phyloP scores from a whole-genome alignment of 2,329 filamentous ascomycete genomes.

The Aspergillus tubingensis region DNA sequence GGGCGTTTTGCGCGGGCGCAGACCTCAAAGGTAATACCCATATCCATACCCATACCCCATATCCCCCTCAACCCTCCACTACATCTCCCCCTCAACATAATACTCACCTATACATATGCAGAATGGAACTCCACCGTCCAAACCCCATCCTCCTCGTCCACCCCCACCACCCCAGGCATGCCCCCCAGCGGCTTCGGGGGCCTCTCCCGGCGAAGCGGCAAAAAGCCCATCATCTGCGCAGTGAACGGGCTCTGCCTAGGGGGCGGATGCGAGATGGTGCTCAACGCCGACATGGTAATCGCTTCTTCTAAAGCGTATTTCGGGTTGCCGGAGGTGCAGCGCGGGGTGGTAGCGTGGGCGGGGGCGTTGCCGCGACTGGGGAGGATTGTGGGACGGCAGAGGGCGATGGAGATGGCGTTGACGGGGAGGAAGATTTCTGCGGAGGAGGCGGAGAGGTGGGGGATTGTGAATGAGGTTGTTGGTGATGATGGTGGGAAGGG shows the following conservation, averaged over 20 bases:
- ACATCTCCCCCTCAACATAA: neutral
- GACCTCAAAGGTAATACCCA: conserved; percentile 43
- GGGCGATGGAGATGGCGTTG: conserved; percentile 73
- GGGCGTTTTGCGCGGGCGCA: conserved; percentile 49
- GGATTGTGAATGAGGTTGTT: conserved; percentile 66
- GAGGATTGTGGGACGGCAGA: conserved; percentile 65
- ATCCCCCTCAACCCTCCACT: neutral
- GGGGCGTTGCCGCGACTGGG: conserved; percentile 69
- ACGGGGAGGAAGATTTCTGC: conserved; percentile 63
- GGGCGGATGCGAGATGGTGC: conserved; percentile 74
- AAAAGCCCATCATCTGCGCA: conserved; percentile 73
- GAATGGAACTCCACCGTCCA: conserved; percentile 36
- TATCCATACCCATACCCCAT: neutral
- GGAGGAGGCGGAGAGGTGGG: conserved; percentile 64
- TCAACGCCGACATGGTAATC: conserved; percentile 71
- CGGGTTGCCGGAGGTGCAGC: conserved; percentile 69
- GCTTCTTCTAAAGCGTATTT: conserved; percentile 58
- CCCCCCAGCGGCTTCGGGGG: conserved; percentile 45
- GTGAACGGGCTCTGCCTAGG: conserved; percentile 75
- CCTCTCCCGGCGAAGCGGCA: conserved; percentile 48
- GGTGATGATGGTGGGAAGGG: conserved; percentile 11
- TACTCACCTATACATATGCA: too few species aligned
- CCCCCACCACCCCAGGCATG: conserved; percentile 3
- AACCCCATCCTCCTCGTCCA: conserved; percentile 1
- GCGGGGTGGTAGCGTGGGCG: conserved; percentile 70